Percentiles rank a stretch among this genome's conserved stretches.
Evolutionary conservation across 202 grass and related monocot genomes (phyloP).

Genomic region (Miscanthus sacchariflorus): DNA sequence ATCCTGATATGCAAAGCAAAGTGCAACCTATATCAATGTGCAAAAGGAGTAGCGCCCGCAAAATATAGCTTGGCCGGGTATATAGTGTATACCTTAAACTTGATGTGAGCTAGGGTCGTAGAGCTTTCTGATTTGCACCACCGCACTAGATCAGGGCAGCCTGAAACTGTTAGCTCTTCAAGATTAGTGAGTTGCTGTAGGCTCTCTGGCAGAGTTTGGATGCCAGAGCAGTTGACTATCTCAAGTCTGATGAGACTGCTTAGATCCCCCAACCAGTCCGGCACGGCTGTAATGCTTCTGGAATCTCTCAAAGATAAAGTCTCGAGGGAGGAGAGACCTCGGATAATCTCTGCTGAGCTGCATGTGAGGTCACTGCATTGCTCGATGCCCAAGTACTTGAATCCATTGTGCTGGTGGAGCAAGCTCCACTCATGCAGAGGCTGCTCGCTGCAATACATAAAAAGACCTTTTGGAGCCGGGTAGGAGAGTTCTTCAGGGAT

Average conservation of each 20-base stretch:
- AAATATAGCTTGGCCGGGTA: not conserved
- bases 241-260: not conserved
- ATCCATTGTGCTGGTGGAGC: not conserved
- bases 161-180: not conserved
- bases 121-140: not conserved
- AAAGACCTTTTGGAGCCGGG: not conserved
- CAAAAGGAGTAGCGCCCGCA: no score
- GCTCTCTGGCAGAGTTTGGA: conserved; percentile 14
- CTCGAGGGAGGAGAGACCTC: not conserved
- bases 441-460: not conserved
- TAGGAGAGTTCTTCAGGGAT: not conserved
- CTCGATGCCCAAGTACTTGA: not conserved
- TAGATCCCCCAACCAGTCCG: conserved; percentile 7
- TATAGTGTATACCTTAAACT: not conserved
- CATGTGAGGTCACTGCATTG: not conserved
- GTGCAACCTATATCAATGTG: no score
- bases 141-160: conserved; percentile 3
- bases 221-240: not conserved
- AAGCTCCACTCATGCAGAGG: conserved; percentile 6
- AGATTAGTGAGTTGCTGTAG: not conserved
- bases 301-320: not conserved
- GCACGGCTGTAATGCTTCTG: not conserved
- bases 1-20: no score
- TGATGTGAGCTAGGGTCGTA: not conserved
- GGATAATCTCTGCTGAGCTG: not conserved